Conservation (phyloP, 352 stramenopile species). For the Globisporangium camurandrum region DNA sequence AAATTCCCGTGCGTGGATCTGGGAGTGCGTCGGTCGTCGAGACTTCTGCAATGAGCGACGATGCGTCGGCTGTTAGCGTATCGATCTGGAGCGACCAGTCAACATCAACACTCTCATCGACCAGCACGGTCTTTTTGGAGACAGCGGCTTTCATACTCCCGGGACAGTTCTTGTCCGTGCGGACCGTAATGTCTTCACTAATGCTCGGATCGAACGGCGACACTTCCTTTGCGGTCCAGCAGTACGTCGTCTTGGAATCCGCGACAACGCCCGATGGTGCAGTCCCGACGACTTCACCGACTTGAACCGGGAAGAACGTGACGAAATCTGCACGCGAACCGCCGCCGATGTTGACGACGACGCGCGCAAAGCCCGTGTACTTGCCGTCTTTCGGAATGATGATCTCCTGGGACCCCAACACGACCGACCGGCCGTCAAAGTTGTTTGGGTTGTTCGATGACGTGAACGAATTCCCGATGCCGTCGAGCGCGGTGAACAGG, state of each 20-base stretch:
- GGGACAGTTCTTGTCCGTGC: slow-evolving; percentile 60
- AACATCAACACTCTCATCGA: slow-evolving; percentile 44
- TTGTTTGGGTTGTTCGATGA: slow-evolving; percentile 68
- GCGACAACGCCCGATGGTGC: slow-evolving; percentile 32
- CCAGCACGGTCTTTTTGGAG: slow-evolving; percentile 37
- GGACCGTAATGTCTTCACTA: slow-evolving; percentile 43
- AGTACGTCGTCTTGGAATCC: slow-evolving; percentile 72
- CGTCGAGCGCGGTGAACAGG: slow-evolving; percentile 37
- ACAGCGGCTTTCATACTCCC: slow-evolving; percentile 51
- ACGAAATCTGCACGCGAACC: slow-evolving; percentile 69
- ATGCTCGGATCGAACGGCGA: slow-evolving; percentile 58
- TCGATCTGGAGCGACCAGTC: slow-evolving; percentile 63
- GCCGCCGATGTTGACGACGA: slow-evolving; percentile 55
- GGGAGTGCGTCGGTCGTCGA: slow-evolving; percentile 43
- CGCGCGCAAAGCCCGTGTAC: slow-evolving; percentile 69
- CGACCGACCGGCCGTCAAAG: slow-evolving; percentile 40
- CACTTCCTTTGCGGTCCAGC: slow-evolving; percentile 46
- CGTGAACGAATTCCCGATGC: slow-evolving; percentile 46
- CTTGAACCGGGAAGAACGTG: slow-evolving; percentile 72
- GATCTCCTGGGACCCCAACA: slow-evolving; percentile 60
- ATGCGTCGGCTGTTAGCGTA: slow-evolving; percentile 32
- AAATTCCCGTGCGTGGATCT: slow-evolving; percentile 40
- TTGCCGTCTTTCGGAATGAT: slow-evolving; percentile 69
- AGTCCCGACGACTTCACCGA: slow-evolving; percentile 52
- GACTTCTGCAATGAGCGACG: slow-evolving; percentile 58